These are phyloP conservation scores for Secale cereale DNA, from an alignment of 176 grass and related monocot genomes.

Conservation along the genomic window DNA sequence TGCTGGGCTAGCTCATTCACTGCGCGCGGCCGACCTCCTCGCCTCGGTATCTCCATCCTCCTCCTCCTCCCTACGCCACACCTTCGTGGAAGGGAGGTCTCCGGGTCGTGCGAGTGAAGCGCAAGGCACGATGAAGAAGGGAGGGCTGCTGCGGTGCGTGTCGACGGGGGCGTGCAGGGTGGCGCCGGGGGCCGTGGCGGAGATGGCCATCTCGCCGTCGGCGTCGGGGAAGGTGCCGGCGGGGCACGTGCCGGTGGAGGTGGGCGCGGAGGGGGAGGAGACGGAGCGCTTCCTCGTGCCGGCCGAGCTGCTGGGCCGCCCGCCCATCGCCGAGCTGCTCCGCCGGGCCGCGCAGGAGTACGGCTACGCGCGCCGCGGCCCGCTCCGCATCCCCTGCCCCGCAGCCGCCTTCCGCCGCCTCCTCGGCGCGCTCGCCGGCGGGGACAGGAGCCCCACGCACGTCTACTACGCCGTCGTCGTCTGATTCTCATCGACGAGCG, in stretches of 20 bases:
- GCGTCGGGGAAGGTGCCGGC: constrained; percentile 43
- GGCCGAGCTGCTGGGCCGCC: constrained; percentile 68
- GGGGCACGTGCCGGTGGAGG: constrained; percentile 84
- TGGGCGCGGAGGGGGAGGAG: constrained; percentile 76
- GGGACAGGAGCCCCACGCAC: not conserved
- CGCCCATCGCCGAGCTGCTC: constrained; percentile 72
- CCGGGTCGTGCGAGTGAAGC: no score
- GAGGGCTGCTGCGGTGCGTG: constrained; percentile 35
- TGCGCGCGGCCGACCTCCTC: not conserved
- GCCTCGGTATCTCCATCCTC: not conserved
- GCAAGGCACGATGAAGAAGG: constrained; percentile 37
- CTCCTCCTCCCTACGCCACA: not conserved
- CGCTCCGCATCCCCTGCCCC: constrained; percentile 80
- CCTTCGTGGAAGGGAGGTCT: not conserved
- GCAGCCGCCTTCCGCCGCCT: constrained; percentile 62
- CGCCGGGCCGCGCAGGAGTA: constrained; percentile 75
- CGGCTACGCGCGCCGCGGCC: constrained; percentile 73
- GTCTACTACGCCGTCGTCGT: constrained; percentile 34
- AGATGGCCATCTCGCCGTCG: not conserved
- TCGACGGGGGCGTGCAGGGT: constrained; percentile 43
- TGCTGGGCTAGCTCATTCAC: not conserved
- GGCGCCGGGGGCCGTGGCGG: constrained; percentile 18
- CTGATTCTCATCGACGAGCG: not conserved
- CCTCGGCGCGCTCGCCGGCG: constrained; percentile 38
- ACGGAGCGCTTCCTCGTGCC: constrained; percentile 77